These are phyloP conservation scores for Acanthamoeba lenticulata DNA, from an alignment of 208 protist species.

Conservation along the genomic window DNA sequence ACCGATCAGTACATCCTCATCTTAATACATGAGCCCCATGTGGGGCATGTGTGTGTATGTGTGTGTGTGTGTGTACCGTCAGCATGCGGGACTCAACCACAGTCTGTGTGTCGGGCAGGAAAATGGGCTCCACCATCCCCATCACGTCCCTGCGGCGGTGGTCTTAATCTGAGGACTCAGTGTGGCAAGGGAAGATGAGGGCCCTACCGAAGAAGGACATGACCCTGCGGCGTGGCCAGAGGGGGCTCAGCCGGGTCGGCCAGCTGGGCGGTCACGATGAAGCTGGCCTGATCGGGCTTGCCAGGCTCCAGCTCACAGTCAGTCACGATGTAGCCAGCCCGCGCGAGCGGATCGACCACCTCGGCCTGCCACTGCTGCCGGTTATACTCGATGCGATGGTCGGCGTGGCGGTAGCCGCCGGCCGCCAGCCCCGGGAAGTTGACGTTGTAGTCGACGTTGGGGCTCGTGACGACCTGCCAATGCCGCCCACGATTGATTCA, in stretches of 20 bases:
- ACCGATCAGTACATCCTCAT: not conserved
- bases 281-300: not conserved
- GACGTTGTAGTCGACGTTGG: conserved; percentile 4
- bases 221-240: not conserved
- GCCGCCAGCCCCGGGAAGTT: not conserved
- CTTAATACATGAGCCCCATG: no score
- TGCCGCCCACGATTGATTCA: no score
- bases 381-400: conserved; percentile 32
- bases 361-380: not conserved
- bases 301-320: not conserved
- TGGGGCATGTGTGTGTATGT: no score
- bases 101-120: conserved; percentile 12
- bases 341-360: not conserved
- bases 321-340: not conserved
- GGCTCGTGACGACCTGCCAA: not conserved
- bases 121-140: not conserved
- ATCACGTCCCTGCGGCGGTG: not conserved
- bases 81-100: not conserved
- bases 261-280: conserved; percentile 1
- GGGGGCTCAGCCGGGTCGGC: not conserved
- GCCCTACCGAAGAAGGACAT: not conserved
- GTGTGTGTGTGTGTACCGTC: no score
- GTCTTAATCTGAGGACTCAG: not conserved
- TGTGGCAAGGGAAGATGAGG: not conserved
- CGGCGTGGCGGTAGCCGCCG: not conserved